phyloP scores from a whole-genome alignment of 176 grass and related monocot genomes.

The Rhynchospora pubera region DNA sequence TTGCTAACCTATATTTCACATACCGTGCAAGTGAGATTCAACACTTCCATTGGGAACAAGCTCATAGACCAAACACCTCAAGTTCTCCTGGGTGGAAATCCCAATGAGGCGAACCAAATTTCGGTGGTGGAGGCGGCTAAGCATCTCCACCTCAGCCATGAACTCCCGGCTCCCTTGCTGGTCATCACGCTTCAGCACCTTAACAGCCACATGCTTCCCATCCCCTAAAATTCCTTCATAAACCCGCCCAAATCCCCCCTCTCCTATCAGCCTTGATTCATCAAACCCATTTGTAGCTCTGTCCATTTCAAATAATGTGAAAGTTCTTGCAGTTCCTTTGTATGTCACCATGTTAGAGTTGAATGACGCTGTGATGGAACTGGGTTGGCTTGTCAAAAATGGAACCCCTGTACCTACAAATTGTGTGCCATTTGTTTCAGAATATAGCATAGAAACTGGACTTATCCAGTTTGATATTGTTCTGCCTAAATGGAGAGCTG shows the following conservation, averaged over 20 bases:
- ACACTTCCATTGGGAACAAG: constrained; percentile 87
- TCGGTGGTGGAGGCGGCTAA: constrained; percentile 93
- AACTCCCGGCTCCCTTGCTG: constrained; percentile 85
- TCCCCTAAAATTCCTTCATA: constrained; percentile 81
- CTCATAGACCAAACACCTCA: constrained; percentile 79
- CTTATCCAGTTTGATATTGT: not conserved
- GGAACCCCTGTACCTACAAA: constrained; percentile 34
- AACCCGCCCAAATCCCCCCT: constrained; percentile 97
- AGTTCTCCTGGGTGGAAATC: constrained; percentile 85
- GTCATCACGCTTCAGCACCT: constrained; percentile 87
- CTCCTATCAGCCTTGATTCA: constrained; percentile 73
- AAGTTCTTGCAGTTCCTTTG: constrained; percentile 71
- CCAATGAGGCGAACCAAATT: constrained; percentile 93
- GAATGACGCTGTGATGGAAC: constrained; percentile 66
- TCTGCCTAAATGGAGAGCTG: not conserved
- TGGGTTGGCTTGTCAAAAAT: constrained; percentile 42
- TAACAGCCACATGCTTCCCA: constrained; percentile 56
- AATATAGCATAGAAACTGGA: not conserved
- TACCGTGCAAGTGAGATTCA: constrained; percentile 94
- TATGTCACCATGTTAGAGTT: constrained; percentile 74
- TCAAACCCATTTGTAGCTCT: constrained; percentile 77
- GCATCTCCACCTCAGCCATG: constrained; percentile 99
- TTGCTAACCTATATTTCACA: constrained; percentile 14
- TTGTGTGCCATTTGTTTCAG: not conserved
- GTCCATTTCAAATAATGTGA: constrained; percentile 79